A percentile compares a stretch with the other conserved stretches of the same genome.
Conservation (phyloP, 2,329 filamentous ascomycete species). For the Xylaria sp. region DNA sequence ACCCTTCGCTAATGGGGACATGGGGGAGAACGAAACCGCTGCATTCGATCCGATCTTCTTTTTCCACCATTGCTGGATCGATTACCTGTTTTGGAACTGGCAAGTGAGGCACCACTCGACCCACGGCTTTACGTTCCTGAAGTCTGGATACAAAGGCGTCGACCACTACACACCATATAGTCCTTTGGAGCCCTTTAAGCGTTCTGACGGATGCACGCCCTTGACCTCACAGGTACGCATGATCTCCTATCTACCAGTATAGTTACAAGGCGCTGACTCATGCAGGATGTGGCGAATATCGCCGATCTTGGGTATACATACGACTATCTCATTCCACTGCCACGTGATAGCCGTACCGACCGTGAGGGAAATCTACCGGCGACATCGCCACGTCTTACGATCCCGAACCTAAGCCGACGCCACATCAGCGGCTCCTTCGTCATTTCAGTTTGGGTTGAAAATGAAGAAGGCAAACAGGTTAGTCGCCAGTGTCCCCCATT, state of each 20-base stretch:
- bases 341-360: neutral
- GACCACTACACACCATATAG: constrained; percentile 8
- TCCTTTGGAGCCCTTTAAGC: constrained; percentile 10
- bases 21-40: constrained; percentile 17
- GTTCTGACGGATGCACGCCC: neutral
- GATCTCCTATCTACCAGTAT: neutral
- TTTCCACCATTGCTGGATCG: constrained; percentile 14
- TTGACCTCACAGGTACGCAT: constrained; percentile 4
- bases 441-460: constrained; percentile 1
- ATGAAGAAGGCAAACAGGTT: neutral
- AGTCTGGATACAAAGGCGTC: constrained; percentile 1
- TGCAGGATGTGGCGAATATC: constrained; percentile 9
- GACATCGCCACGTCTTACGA: neutral
- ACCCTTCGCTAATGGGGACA: constrained; percentile 15
- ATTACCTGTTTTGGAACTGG: constrained; percentile 15
- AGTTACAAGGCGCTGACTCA: neutral
- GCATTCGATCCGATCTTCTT: constrained; percentile 17
- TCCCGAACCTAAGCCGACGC: constrained; percentile 6
- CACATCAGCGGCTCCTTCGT: constrained; percentile 7
- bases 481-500: no score
- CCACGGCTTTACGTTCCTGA: neutral
- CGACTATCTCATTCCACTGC: neutral
- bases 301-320: constrained; percentile 10
- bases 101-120: constrained; percentile 9
- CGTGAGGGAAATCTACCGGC: no score